These are phyloP conservation scores for Ceratocystis alfenasii DNA, from an alignment of 2,329 filamentous ascomycete species.

Conservation along the genomic window DNA sequence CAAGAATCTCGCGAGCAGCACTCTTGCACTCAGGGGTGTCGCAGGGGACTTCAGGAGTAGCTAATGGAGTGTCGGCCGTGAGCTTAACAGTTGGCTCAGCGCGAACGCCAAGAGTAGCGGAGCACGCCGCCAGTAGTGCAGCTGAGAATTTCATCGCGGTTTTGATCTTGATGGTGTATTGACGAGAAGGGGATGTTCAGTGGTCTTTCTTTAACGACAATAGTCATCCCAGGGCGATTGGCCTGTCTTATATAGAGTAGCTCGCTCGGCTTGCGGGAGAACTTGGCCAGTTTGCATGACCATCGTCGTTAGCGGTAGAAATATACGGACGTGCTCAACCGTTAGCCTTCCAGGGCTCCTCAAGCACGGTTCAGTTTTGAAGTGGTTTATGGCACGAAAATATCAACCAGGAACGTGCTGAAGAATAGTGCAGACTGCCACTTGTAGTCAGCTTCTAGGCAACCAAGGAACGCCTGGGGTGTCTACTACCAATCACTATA, in stretches of 20 bases:
- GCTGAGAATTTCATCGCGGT: neutral
- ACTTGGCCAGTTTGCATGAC: neutral
- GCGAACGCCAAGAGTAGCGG: neutral
- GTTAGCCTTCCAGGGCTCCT: neutral
- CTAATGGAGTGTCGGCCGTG: neutral
- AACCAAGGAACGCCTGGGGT: too few species aligned
- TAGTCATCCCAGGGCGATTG: neutral
- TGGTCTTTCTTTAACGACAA: neutral
- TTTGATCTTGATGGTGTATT: neutral
- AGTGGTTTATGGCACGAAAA: neutral
- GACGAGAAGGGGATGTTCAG: neutral
- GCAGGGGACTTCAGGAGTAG: constrained; percentile 14
- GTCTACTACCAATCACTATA: too few species aligned
- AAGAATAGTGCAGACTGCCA: neutral
- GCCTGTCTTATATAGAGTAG: neutral
- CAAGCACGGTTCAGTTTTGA: neutral
- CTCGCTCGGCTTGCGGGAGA: too few species aligned
- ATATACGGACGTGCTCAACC: neutral
- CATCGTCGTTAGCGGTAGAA: neutral
- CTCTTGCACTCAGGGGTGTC: constrained; percentile 28
- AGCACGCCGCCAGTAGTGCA: neutral
- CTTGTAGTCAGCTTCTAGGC: neutral
- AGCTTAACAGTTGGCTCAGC: neutral
- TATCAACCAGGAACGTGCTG: neutral
- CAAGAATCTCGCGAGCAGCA: constrained; percentile 28